Percentiles rank a stretch among this genome's conserved stretches.
Conservation (phyloP, 2,329 filamentous ascomycete species). For the Clonostachys solani region DNA sequence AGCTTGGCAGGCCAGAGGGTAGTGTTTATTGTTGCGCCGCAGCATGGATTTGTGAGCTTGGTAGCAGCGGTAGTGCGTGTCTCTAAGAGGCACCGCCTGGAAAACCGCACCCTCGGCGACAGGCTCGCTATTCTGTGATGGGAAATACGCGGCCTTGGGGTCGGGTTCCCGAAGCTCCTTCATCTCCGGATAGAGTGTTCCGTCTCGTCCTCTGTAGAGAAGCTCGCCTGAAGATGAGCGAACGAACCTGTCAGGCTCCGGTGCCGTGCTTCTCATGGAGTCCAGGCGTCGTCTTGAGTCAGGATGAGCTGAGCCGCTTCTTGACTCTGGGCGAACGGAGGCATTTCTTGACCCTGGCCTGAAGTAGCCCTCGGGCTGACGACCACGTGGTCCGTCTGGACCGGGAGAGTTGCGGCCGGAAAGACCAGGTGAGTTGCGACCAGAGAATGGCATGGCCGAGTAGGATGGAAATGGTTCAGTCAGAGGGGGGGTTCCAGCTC, state of each 20-base stretch:
- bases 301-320: conserved; percentile 3
- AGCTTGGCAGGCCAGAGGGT: conserved; percentile 49
- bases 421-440: conserved; percentile 1
- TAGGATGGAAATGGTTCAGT: conserved; percentile 14
- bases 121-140: conserved; percentile 18
- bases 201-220: conserved; percentile 28
- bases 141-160: conserved; percentile 29
- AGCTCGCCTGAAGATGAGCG: conserved; percentile 24
- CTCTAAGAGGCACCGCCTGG: conserved; percentile 34
- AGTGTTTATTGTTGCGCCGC: conserved; percentile 39
- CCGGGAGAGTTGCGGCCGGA: background rate
- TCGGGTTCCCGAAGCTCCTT: conserved; percentile 25
- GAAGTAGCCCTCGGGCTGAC: background rate
- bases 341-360: background rate
- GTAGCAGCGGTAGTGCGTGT: conserved; percentile 41
- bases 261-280: conserved; percentile 1
- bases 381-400: background rate
- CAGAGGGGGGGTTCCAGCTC: conserved; percentile 3
- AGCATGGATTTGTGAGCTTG: conserved; percentile 43
- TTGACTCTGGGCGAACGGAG: background rate
- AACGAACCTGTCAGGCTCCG: conserved; percentile 21
- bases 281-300: conserved; percentile 1
- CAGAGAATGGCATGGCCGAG: conserved; percentile 1
- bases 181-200: conserved; percentile 36
- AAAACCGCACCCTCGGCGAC: conserved; percentile 29